Conservation (phyloP, 345 rosid genomes). For the Boechera retrofracta region DNA sequence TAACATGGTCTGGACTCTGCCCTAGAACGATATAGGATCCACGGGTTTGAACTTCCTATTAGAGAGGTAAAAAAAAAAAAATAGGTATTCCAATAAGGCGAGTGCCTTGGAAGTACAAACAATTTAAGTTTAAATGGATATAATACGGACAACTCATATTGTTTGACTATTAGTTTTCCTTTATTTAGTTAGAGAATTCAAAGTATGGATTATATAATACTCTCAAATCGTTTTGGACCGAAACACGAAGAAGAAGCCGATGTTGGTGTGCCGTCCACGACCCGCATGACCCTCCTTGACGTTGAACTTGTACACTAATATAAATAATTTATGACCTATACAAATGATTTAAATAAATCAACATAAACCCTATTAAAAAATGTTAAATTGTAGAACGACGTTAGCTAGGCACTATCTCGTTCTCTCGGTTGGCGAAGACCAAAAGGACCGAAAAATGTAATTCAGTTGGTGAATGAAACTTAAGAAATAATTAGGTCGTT, state of each 20-base stretch:
- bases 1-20: too few species aligned
- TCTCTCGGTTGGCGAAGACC: not conserved
- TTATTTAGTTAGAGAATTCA: constrained; percentile 19
- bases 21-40: too few species aligned
- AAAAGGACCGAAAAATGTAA: not conserved
- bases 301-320: constrained; percentile 26
- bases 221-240: constrained; percentile 41
- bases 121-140: not conserved
- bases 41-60: too few species aligned
- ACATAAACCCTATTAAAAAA: not conserved
- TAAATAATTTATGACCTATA: not conserved
- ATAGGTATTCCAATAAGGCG: not conserved
- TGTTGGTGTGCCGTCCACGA: constrained; percentile 50
- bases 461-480: not conserved
- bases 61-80: too few species aligned
- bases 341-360: not conserved
- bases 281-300: constrained; percentile 47
- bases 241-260: constrained; percentile 44
- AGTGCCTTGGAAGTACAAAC: constrained; percentile 29
- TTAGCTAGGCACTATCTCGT: not conserved
- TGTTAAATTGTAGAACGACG: constrained; percentile 2
- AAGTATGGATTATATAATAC: constrained; percentile 18
- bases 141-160: not conserved
- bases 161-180: constrained; percentile 17
- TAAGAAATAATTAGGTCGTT: not conserved